These are phyloP conservation scores for Tolypocladium guangdongense DNA, from an alignment of 2,329 filamentous ascomycete genomes.

Conservation along the genomic window DNA sequence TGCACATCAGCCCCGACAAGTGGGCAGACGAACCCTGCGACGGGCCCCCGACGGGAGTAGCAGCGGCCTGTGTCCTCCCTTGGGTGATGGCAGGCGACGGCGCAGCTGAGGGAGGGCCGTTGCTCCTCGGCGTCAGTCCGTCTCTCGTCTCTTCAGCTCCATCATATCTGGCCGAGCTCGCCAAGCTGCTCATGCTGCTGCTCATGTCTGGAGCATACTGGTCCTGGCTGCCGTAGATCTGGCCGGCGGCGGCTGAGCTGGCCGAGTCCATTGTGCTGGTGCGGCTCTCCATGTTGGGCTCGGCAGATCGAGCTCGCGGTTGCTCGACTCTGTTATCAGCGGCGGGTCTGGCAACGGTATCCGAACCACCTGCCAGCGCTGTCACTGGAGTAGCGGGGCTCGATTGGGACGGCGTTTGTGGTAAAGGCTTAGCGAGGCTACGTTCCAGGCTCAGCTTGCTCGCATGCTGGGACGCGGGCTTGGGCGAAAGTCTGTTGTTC, in stretches of 20 bases:
- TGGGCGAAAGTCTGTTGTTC: slow-evolving; percentile 8
- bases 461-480: slow-evolving; percentile 32
- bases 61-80: slow-evolving; percentile 9
- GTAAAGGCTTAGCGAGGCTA: slow-evolving; percentile 47
- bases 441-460: slow-evolving; percentile 43
- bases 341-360: slow-evolving; percentile 12
- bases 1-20: slow-evolving; percentile 57
- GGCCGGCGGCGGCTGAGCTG: slow-evolving; percentile 19
- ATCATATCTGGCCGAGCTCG: slow-evolving; percentile 31
- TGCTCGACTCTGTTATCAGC: background rate
- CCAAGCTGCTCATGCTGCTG: slow-evolving; percentile 35
- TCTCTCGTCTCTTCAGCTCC: slow-evolving; percentile 33
- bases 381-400: slow-evolving; percentile 14
- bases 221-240: slow-evolving; percentile 24
- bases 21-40: slow-evolving; percentile 42
- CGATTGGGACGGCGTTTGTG: slow-evolving; percentile 31
- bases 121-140: slow-evolving; percentile 38
- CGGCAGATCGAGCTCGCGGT: slow-evolving; percentile 3
- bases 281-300: slow-evolving; percentile 26
- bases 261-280: slow-evolving; percentile 39
- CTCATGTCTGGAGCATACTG: slow-evolving; percentile 26
- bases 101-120: slow-evolving; percentile 42
- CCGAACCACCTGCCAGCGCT: slow-evolving; percentile 6
- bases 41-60: slow-evolving; percentile 26
- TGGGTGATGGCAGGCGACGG: slow-evolving; percentile 43